phyloP scores from a whole-genome alignment of 1,284 basidiomycete genomes.

The Wolfiporia cocos region DNA sequence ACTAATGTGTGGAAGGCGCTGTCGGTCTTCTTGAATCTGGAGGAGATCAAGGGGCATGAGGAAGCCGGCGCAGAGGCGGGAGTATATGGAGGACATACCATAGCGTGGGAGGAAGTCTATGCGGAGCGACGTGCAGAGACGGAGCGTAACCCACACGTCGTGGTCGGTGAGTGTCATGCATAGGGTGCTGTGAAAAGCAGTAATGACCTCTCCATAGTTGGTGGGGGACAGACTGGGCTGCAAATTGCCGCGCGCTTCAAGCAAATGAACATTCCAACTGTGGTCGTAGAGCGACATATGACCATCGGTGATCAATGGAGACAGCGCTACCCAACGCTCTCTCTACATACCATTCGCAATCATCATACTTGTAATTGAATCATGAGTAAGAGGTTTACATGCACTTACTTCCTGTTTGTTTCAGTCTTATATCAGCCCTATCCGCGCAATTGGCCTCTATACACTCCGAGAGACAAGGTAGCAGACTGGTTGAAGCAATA shows the following conservation, averaged over 20 bases:
- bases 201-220: slow-evolving; percentile 28
- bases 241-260: slow-evolving; percentile 45
- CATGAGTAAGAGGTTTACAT: background rate
- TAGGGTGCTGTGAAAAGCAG: background rate
- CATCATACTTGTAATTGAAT: slow-evolving; percentile 28
- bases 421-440: slow-evolving; percentile 32
- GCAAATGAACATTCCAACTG: slow-evolving; percentile 39
- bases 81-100: slow-evolving; percentile 13
- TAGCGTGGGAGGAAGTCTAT: slow-evolving; percentile 16
- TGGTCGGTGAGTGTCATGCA: slow-evolving; percentile 20
- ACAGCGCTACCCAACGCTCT: slow-evolving; percentile 42
- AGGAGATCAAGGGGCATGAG: slow-evolving; percentile 26
- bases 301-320: slow-evolving; percentile 53
- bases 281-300: slow-evolving; percentile 41
- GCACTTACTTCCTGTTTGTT: background rate
- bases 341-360: slow-evolving; percentile 36
- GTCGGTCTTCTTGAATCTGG: slow-evolving; percentile 20
- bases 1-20: slow-evolving; percentile 18
- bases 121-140: slow-evolving; percentile 13
- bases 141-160: slow-evolving; percentile 21
- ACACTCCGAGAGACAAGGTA: slow-evolving; percentile 30
- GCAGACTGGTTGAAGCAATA: slow-evolving; percentile 65
- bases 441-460: slow-evolving; percentile 25
- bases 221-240: slow-evolving; percentile 50
- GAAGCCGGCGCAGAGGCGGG: slow-evolving; percentile 13